Conservation (phyloP, 768 basidiomycete species). For the Melanogaster broomeanus region DNA sequence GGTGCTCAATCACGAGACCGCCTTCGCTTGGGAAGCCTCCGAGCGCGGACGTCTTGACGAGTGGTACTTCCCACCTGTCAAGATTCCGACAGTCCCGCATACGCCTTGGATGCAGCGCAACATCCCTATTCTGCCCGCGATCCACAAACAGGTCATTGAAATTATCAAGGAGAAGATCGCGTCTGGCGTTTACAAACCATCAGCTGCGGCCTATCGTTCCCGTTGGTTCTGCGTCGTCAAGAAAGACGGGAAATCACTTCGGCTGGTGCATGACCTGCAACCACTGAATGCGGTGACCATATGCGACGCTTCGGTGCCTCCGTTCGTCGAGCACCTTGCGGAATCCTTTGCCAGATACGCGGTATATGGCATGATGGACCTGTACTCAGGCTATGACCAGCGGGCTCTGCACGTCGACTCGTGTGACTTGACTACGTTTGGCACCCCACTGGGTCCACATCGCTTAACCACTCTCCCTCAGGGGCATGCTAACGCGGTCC, state of each 20-base stretch:
- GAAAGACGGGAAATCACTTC: slow-evolving; percentile 37
- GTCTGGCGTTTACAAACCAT: background rate
- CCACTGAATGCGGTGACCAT: slow-evolving; percentile 40
- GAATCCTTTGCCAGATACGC: slow-evolving; percentile 35
- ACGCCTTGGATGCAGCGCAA: slow-evolving; percentile 34
- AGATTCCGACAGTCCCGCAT: slow-evolving; percentile 35
- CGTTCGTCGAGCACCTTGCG: slow-evolving; percentile 28
- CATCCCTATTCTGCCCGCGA: slow-evolving; percentile 31
- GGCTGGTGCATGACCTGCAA: slow-evolving; percentile 39
- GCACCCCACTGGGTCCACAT: slow-evolving; percentile 36
- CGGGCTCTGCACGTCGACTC: slow-evolving; percentile 29
- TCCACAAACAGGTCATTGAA: slow-evolving; percentile 8
- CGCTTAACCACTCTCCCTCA: slow-evolving; percentile 37
- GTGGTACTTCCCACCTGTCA: slow-evolving; percentile 34
- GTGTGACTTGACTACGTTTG: slow-evolving; percentile 42
- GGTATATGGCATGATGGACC: slow-evolving; percentile 33
- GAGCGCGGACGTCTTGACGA: slow-evolving; percentile 35
- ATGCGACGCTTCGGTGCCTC: slow-evolving; percentile 17
- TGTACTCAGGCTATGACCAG: slow-evolving; percentile 41
- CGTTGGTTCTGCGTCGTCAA: slow-evolving; percentile 19
- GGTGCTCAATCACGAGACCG: slow-evolving; percentile 19
- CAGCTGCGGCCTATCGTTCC: background rate
- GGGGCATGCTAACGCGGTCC: slow-evolving; percentile 44
- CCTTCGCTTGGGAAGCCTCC: slow-evolving; percentile 39
- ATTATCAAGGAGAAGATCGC: background rate